Base-by-base conservation (phyloP, 805 yeast species). In the Cyberlindnera galapagoensis region DNA sequence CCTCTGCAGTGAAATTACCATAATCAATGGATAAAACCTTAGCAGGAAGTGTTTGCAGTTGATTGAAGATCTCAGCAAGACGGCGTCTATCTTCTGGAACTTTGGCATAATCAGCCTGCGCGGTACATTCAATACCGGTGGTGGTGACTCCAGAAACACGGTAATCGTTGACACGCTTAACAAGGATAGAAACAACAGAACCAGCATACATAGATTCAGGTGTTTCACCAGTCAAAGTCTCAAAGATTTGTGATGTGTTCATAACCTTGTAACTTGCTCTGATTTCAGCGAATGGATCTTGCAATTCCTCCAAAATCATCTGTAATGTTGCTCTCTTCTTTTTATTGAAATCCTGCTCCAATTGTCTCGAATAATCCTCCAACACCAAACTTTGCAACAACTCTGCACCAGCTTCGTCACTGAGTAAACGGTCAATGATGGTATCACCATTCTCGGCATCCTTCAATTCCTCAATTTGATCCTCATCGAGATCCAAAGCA, bases 401-500 rank as follows among this genome's bases (percentile, higher is more conserved):
- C 31, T 68, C 70, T 22, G 76, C 85, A 39, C 68, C 73, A n/a
- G 72, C 74, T 52, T 76, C 69, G 18, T 71, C 73, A 54, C 76
- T 69, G 37, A 86, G 67, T 52, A 81, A 79, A 39, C 75, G 74
- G 40, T 51, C 56, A 35, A 51, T 51, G 28, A 85, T 80, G 3
- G 86, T 83, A 28, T 88, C 88, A 30, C 88, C 92, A 39, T 80
- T 59, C 13, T 62, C 60, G 20, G 65, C 82, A 40, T 77, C 80
- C 51, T 85, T 88, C 28, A 80, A 57, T 35, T 80, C 88, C 3
- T 78, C 80, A 50, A 84, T 67, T 43, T 87, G 95, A 57, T 90
- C 97, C 49, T 94, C 98, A 48, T 87, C 96, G 43, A 88, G 71
- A 54, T 90, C 98, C 43, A 92, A 69, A 2, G 98, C 97, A 64